Evolutionary conservation across 1,284 basidiomycete genomes (phyloP), one percentile per base, ranked within the genome.

Genomic region (Pterula multifida): DNA sequence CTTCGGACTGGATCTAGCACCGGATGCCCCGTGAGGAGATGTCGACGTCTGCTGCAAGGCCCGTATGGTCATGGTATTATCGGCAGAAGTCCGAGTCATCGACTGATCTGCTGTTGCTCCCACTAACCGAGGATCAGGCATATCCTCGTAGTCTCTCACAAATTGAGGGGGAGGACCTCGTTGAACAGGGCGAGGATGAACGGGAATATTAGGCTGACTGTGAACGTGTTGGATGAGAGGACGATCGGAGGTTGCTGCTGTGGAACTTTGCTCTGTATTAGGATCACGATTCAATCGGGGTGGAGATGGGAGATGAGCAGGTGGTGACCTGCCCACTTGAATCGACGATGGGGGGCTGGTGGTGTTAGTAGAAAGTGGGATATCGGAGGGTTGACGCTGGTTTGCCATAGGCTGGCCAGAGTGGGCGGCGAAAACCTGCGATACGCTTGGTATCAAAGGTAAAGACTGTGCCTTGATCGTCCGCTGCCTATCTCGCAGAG

Each of bases 391-490:
- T 24, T 47, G 49, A 26, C 17, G 49, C 17, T 26, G 36, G 19
- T 15, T 36, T 15, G 45, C 55, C 62, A 52, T 59, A 65, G 28
- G 68, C 64, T 21, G 70, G 65, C 55, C 67, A 70, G 26, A 67
- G 55, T 55, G 70, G 65, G 53, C 64, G 61, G 65, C 58, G 60
- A 68, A 75, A 17, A 76, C 62, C 53, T 78, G 75, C 58, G 69
- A 66, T 42, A 74, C 66, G 11, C 73, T 71, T 48, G 80, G 76
- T 3, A 78, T 75, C 59, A 76, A 63, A 52, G 80, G 76, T 68
- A 83, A 69, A 0, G 80, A 79, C 56, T 79, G 74, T 1, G 78
- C 61, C 57, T 83, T 82, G 24, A 71, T 60, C 17, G 76, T 68
- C 39, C 83, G 71, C 54, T 67, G 71, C 57, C 78, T 70, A 54